These are phyloP conservation scores for Aspergillus proliferans DNA, from an alignment of 2,329 filamentous ascomycete species.

Conservation along the genomic window DNA sequence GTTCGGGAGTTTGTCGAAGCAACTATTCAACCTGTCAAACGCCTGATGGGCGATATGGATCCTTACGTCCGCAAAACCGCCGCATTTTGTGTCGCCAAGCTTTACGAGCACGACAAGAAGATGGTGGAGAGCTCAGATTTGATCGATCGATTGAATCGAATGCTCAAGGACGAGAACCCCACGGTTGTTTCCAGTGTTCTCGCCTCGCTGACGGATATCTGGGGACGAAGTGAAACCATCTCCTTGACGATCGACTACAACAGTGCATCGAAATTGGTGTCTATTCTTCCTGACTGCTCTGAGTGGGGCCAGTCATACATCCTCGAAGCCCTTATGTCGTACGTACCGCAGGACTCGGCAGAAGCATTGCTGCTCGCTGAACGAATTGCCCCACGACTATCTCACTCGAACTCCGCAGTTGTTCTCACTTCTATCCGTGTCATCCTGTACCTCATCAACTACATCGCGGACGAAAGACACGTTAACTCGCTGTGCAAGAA, in stretches of 20 bases:
- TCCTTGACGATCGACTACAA: constrained; percentile 96
- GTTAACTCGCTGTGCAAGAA: constrained; percentile 83
- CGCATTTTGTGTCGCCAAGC: constrained; percentile 90
- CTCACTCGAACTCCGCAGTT: constrained; percentile 93
- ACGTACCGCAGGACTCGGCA: constrained; percentile 82
- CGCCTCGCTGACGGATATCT: constrained; percentile 90
- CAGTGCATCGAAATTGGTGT: constrained; percentile 96
- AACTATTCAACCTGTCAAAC: constrained; percentile 76
- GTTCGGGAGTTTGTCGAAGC: constrained; percentile 93
- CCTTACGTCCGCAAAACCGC: constrained; percentile 98
- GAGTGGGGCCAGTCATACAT: constrained; percentile 99
- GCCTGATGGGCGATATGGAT: constrained; percentile 75
- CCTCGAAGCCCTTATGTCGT: constrained; percentile 93
- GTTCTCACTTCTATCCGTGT: constrained; percentile 95
- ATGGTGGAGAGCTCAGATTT: constrained; percentile 87
- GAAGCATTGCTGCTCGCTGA: constrained; percentile 89
- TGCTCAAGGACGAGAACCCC: constrained; percentile 92
- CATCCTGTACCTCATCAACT: constrained; percentile 97
- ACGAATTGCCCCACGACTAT: constrained; percentile 87
- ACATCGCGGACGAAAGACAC: constrained; percentile 86
- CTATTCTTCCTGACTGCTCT: constrained; percentile 91
- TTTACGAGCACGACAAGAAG: constrained; percentile 91
- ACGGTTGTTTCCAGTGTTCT: constrained; percentile 94
- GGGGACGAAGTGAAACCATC: constrained; percentile 95
- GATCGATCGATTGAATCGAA: constrained; percentile 81